Conservation (phyloP, 768 basidiomycete genomes). For the Fomitopsis serialis region DNA sequence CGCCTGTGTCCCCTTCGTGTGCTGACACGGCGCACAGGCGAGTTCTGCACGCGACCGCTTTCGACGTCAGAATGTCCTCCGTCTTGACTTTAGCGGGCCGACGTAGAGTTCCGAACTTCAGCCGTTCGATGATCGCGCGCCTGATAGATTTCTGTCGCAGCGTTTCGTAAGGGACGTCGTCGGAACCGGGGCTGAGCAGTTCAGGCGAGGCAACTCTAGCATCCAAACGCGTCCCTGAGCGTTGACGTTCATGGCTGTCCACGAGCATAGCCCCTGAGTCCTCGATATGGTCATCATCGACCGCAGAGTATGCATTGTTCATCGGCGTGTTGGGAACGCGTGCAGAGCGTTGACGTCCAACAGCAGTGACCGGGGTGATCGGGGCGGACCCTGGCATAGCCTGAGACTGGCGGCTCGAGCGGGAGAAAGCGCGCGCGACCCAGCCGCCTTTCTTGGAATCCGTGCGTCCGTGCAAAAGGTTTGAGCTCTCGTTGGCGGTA, state of each 20-base stretch:
- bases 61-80: slow-evolving; percentile 2
- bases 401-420: not conserved
- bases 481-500: not conserved
- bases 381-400: not conserved
- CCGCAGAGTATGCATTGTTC: not conserved
- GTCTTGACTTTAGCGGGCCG: slow-evolving; percentile 13
- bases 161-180: slow-evolving; percentile 36
- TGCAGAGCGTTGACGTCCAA: not conserved
- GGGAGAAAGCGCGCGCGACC: slow-evolving; percentile 11
- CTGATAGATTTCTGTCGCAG: slow-evolving; percentile 48
- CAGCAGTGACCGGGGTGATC: not conserved
- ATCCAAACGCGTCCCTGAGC: not conserved
- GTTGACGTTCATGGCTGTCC: not conserved
- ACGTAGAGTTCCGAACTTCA: slow-evolving; percentile 26
- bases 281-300: slow-evolving; percentile 25
- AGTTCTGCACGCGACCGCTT: not conserved
- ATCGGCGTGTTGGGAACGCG: not conserved
- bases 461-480: not conserved
- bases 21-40: not conserved
- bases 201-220: slow-evolving; percentile 11
- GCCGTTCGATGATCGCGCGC: slow-evolving; percentile 41
- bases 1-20: slow-evolving; percentile 5
- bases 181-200: slow-evolving; percentile 19
- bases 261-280: slow-evolving; percentile 1
- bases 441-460: slow-evolving; percentile 6